Evolutionary conservation across 2,329 filamentous ascomycete species (phyloP).

Genomic region (Colletotrichum sp.): DNA sequence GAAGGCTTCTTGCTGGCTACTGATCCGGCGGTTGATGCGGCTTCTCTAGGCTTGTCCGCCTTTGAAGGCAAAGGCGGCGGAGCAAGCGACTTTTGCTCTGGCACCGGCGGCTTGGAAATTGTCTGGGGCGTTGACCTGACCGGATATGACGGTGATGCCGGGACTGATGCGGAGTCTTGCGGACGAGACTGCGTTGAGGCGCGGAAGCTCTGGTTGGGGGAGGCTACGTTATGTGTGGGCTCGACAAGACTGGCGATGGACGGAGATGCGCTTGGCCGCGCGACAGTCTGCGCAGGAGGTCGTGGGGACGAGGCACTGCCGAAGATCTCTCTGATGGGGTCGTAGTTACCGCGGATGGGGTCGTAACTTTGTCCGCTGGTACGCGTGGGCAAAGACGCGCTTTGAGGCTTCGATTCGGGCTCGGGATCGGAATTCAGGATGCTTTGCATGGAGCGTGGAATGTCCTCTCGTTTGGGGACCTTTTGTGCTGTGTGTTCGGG

Average conservation of each 20-base stretch:
- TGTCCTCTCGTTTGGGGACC: constrained; percentile 56
- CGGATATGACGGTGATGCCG: constrained; percentile 47
- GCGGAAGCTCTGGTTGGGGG: constrained; percentile 31
- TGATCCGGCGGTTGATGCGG: constrained; percentile 1
- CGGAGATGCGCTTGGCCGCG: constrained; percentile 85
- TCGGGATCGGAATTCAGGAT: constrained; percentile 60
- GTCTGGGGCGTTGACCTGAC: constrained; percentile 37
- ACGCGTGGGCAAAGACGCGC: constrained; percentile 51
- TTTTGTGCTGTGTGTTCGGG: constrained; percentile 44
- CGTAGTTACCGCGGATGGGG: constrained; percentile 81
- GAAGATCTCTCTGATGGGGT: constrained; percentile 59
- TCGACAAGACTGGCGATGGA: constrained; percentile 92
- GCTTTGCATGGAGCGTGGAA: constrained; percentile 58
- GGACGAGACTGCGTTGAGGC: constrained; percentile 33
- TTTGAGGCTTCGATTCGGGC: constrained; percentile 47
- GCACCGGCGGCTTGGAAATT: constrained; percentile 30
- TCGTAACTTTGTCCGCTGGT: constrained; percentile 87
- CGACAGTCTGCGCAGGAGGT: constrained; percentile 42
- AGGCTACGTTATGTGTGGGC: constrained; percentile 48
- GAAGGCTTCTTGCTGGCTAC: constrained; percentile 46
- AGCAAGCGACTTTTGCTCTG: constrained; percentile 45
- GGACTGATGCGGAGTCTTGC: constrained; percentile 37
- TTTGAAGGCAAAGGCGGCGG: constrained; percentile 35
- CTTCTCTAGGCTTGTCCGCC: constrained; percentile 18
- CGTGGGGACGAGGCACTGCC: constrained; percentile 54